Base-by-base conservation (phyloP, 257 asterid genomes). In the Osmanthus fragrans region DNA sequence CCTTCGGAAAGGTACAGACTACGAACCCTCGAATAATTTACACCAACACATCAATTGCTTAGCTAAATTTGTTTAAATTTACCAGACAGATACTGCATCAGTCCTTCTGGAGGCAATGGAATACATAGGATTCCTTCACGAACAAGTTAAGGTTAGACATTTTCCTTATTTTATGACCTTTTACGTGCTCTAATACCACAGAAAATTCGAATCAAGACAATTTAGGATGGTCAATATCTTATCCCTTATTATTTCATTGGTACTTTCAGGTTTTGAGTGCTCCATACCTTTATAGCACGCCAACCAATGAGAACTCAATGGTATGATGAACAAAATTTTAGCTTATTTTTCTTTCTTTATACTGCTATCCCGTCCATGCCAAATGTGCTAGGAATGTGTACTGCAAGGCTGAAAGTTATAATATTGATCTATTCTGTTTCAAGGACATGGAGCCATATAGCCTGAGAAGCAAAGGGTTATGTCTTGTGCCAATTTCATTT, bases 61-160 rank as follows among this genome's bases (percentile, higher is more conserved):
- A 63, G 33, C 36, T 63, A 13, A 63, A 27, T 3, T 13, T 63
- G 34, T 63, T 63, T 47, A 1, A 2, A 12, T 79, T 80, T n/a
- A 19, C 18, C 71, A 92, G 98, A 88, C 98, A 0, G 98, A 94
- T 85, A 94, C 97, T 1, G 97, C 97, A 64, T 94, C 98, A 23
- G 98, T 94, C 81, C 97, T 94, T 66, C 79, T 80, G 4, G 97
- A 91, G 79, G 97, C 96, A 36, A 85, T 91, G 92, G 98, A 91
- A 56, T 94, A 94, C 86, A 92, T 94, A 84, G 88, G 69, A 27
- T 94, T 94, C 88, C 94, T 94, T 39, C 98, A 94, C 18, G 98
- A 94, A 23, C 98, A 94, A 84, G 97, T 94, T 64, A 91, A 94
- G 96, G 98, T 94, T 77, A 9, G 77, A 10, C 18, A 7, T 65